Evolutionary conservation across 2,329 filamentous ascomycete species (phyloP), one percentile per base, ranked within the genome.

Genomic region (Pezicula radicicola): DNA sequence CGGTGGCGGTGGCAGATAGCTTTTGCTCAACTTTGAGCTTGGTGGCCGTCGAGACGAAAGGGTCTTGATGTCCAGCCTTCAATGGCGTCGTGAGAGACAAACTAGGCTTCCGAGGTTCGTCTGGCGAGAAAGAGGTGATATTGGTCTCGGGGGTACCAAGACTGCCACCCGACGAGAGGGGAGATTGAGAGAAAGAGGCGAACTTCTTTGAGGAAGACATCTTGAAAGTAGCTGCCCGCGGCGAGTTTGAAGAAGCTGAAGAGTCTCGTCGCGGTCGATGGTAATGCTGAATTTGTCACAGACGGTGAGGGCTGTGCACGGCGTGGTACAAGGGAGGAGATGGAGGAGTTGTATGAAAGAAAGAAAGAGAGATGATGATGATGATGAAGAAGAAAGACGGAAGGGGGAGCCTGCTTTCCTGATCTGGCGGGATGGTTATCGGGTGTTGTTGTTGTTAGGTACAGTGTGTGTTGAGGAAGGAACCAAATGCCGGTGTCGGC

Each of bases 61-160:
- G 82, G 53, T 85, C 61, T 7, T 56, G 52, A 27, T 58, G 46
- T 21, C 46, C 55, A 9, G 53, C 53, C 16, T 60, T 53, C 39
- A 60, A 44, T 36, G 55, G 30, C 12, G 30, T 33, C 30, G 12
- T 33, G 30, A 33, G 12, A 33, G 30, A 46, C 30, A 57, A 51
- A 63, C 59, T 28, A 65, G 59, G 42, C 62, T 65, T 25, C 57
- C 45, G 45, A 15, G 36, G 68, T 39, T 82, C 80, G 15, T 82
- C 79, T 0, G 84, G 83, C 4, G 84, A 88, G 63, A 87, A 87
- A 6, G 78, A 71, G 5, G 84, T 85, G 40, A 85, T 58, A 46
- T 78, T 79, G 7, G 84, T 87, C 53, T 86, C 83, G 0, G 85
- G 85, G 6, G 86, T 88, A 15, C 77, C 79, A 62, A 75, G 75